Conservation (phyloP, 2,329 filamentous ascomycete genomes). For the Rutstroemia sp. region DNA sequence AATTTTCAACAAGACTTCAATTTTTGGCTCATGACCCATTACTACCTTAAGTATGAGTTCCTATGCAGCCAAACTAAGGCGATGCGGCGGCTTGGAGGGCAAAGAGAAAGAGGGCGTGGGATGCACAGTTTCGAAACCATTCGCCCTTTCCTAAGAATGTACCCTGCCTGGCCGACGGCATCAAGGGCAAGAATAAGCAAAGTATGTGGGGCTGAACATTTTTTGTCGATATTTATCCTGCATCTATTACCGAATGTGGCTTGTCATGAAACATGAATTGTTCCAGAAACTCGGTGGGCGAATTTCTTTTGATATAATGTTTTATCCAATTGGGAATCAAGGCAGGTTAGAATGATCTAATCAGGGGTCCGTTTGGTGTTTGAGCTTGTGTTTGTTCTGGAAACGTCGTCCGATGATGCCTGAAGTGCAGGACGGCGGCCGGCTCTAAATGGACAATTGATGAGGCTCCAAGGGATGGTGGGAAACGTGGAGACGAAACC, state of each 20-base stretch:
- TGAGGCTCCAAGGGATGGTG: too few relatives aligned
- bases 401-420: neutral
- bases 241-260: neutral
- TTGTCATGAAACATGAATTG: neutral
- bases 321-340: too few relatives aligned
- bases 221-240: neutral
- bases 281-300: neutral
- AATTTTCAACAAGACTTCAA: neutral
- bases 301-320: neutral
- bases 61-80: too few relatives aligned
- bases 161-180: neutral
- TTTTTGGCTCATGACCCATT: neutral
- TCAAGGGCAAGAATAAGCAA: neutral
- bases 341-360: neutral
- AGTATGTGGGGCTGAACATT: neutral
- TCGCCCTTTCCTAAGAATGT: conserved; percentile 6
- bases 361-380: neutral
- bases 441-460: too few relatives aligned
- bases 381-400: neutral
- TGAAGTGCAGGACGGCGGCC: too few relatives aligned
- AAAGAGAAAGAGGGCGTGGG: conserved; percentile 9
- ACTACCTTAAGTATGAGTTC: neutral
- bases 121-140: conserved; percentile 8
- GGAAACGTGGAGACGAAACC: too few relatives aligned
- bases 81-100: conserved; percentile 6